Evolutionary conservation across 1,284 basidiomycete species (phyloP), one percentile per base, ranked within the genome.

Genomic region (Ceratobasidium sp.): DNA sequence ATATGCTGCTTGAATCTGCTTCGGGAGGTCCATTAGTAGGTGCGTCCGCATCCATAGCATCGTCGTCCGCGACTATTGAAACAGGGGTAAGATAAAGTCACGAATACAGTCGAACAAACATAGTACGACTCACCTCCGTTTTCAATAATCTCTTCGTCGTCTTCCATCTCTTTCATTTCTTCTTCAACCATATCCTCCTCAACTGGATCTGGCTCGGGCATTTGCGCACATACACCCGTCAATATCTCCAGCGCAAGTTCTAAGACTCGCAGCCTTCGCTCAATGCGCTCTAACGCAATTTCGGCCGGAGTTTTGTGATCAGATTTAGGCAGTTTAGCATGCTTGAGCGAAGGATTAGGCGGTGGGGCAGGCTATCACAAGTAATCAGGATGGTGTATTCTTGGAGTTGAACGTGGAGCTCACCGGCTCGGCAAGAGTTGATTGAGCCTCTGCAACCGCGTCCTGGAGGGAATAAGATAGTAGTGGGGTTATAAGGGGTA

Each of bases 241-340:
- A 97, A 84, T 70, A 97, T 90, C 85, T 98, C 96, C 46, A 98
- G 87, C 23, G 93, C 90, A 48, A 96, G 88, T 80, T 93, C 92
- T 9, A 95, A 88, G 2, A 93, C 93, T 79, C 91, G 89, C 70
- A 97, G 84, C 78, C 86, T 90, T 15, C 88, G 86, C 84, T 98
- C 96, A 54, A 96, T 86, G n/a, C 87, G 85, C 78, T 94, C 92
- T 6, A 97, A 88, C 82, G 92, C 90, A 17, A 90, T 79, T 82
- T 96, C 93, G 7, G 88, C 88, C 0, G 87, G 82, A 2, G 92
- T 89, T 82, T 90, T 92, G 84, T 96, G 91, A 83, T 96, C 93
- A 20, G 89, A 89, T 81, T 90, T 89, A 13, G 92, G 93, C 15
- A 91, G 82, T 64, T 68, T 59, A 38, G 77, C 61, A 28, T 76